Conservation (phyloP, 441 rosid species). For the Brassica balearica region DNA sequence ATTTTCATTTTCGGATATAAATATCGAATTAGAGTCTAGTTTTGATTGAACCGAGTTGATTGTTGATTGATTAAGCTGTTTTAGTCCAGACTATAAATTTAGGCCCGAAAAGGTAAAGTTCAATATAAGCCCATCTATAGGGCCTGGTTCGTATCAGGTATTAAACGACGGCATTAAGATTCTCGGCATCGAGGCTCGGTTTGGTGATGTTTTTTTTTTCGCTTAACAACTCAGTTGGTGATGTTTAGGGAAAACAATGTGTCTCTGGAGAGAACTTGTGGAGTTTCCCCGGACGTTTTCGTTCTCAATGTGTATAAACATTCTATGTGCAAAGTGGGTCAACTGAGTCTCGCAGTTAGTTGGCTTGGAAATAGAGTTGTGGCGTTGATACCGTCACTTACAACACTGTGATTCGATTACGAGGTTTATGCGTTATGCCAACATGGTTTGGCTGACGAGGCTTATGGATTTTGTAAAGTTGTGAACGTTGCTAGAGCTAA, state of each 20-base stretch:
- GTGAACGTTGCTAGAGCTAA: slow-evolving; percentile 70
- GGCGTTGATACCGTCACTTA: slow-evolving; percentile 68
- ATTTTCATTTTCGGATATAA: neutral
- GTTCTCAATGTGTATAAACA: too few species aligned
- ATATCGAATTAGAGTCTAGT: neutral
- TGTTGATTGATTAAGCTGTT: neutral
- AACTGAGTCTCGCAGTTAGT: slow-evolving; percentile 59
- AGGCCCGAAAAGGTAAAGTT: neutral
- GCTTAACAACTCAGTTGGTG: too few species aligned
- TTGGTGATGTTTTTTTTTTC: too few species aligned
- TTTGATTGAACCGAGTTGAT: neutral
- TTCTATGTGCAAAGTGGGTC: slow-evolving; percentile 49
- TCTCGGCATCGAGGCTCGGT: too few species aligned
- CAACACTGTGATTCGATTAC: slow-evolving; percentile 61
- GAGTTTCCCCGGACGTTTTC: too few species aligned
- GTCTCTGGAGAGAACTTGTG: too few species aligned
- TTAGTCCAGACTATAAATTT: neutral
- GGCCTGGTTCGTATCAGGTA: too few species aligned
- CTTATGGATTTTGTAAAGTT: slow-evolving; percentile 67
- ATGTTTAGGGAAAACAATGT: too few species aligned
- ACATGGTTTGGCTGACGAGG: slow-evolving; percentile 62
- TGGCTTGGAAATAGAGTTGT: slow-evolving; percentile 56
- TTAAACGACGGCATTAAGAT: too few species aligned
- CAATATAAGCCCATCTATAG: neutral
- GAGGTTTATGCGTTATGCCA: slow-evolving; percentile 71